A percentile compares a stretch with the other conserved stretches of the same genome.
Evolutionary conservation across 2,329 filamentous ascomycete species (phyloP).

Genomic region (Alternaria burnsii): DNA sequence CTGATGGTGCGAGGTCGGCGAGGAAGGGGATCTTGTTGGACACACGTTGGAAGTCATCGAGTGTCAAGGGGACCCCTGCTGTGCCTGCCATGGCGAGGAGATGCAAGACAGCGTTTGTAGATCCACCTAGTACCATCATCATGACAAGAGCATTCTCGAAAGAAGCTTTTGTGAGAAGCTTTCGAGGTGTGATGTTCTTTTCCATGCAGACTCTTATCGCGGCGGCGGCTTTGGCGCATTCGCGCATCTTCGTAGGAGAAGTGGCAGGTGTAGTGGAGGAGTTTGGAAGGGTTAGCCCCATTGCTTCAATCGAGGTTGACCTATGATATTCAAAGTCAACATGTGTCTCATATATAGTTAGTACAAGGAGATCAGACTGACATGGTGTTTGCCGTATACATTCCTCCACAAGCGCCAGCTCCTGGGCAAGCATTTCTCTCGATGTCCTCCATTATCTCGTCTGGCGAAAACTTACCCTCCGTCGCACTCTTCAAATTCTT

Average conservation of each 20-base stretch:
- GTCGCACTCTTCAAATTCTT: constrained; percentile 75
- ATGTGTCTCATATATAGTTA: background rate
- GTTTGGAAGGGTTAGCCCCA: constrained; percentile 83
- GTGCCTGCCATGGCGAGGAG: constrained; percentile 90
- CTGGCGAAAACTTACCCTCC: constrained; percentile 71
- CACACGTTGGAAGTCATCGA: constrained; percentile 84
- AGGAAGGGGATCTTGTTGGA: constrained; percentile 86
- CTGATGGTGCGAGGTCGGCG: constrained; percentile 83
- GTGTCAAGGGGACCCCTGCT: constrained; percentile 76
- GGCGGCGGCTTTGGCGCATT: constrained; percentile 82
- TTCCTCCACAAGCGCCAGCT: constrained; percentile 84
- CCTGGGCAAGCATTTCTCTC: constrained; percentile 80
- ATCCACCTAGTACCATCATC: constrained; percentile 91
- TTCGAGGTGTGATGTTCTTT: constrained; percentile 79
- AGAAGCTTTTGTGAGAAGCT: constrained; percentile 79
- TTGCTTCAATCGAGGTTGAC: constrained; percentile 58
- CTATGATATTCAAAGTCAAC: background rate
- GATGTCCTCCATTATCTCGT: constrained; percentile 85
- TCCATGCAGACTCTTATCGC: constrained; percentile 83
- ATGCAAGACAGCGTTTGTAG: constrained; percentile 88
- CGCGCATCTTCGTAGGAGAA: constrained; percentile 83
- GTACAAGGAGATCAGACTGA: background rate
- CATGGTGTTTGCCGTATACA: constrained; percentile 97
- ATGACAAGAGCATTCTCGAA: constrained; percentile 91
- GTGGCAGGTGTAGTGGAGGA: constrained; percentile 84